Conservation (phyloP, 2,329 filamentous ascomycete genomes). For the Cladophialophora carrionii region DNA sequence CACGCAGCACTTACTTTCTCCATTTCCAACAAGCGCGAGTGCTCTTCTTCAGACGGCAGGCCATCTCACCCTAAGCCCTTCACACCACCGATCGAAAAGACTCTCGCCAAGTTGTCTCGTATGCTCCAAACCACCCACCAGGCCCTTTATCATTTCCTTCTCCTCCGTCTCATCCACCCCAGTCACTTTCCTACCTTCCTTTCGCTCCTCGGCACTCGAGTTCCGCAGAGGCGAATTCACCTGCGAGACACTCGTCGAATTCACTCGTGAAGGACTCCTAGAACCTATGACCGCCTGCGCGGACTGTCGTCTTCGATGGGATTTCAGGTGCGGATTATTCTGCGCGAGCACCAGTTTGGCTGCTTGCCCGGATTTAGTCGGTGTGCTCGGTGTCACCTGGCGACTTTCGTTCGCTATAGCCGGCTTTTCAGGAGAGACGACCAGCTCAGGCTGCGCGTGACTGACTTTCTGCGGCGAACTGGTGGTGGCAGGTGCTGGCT, state of each 20-base stretch:
- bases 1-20: neutral
- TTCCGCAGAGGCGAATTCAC: conserved; percentile 49
- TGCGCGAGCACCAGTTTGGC: conserved; percentile 75
- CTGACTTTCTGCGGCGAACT: conserved; percentile 16
- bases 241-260: conserved; percentile 10
- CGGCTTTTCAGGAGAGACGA: conserved; percentile 6
- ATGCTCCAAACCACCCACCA: conserved; percentile 85
- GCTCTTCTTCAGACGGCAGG: conserved; percentile 26
- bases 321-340: conserved; percentile 83
- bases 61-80: conserved; percentile 77
- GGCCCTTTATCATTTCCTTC: conserved; percentile 50
- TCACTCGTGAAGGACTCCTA: neutral
- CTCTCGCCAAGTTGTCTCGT: conserved; percentile 86
- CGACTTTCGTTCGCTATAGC: conserved; percentile 27
- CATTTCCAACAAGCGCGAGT: neutral
- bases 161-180: conserved; percentile 17
- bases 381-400: conserved; percentile 49
- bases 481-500: conserved; percentile 21
- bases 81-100: conserved; percentile 86
- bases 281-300: conserved; percentile 41
- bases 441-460: neutral
- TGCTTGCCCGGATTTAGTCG: conserved; percentile 40
- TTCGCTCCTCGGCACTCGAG: conserved; percentile 42
- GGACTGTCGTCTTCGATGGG: conserved; percentile 69
- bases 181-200: neutral